Conservation (phyloP, 768 basidiomycete species). For the Lactarius hatsudake region DNA sequence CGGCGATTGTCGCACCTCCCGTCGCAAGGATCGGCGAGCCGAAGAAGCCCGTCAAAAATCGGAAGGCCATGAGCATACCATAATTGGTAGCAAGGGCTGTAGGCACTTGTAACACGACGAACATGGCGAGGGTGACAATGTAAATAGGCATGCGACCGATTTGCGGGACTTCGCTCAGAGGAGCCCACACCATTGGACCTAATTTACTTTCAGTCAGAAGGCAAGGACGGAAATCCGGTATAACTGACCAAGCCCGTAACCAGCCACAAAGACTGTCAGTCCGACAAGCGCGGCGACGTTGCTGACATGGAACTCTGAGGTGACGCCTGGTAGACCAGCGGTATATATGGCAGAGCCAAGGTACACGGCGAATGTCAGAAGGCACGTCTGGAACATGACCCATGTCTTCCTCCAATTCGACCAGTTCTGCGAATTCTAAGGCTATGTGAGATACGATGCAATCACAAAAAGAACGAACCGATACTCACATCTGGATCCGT, state of each 20-base stretch:
- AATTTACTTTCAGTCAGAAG: background rate
- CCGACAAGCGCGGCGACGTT: conserved; percentile 21
- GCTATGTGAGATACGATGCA: background rate
- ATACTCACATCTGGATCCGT: conserved; percentile 25
- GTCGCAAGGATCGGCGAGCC: too few relatives aligned
- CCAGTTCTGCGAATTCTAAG: conserved; percentile 32
- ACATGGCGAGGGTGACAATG: too few relatives aligned
- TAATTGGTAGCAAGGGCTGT: conserved; percentile 36
- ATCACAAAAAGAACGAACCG: background rate
- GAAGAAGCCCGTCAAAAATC: conserved; percentile 31
- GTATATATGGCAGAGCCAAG: conserved; percentile 38
- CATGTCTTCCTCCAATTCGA: conserved; percentile 33
- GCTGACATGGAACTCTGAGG: conserved; percentile 33
- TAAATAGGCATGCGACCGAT: too few relatives aligned
- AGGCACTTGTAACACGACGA: conserved; percentile 26
- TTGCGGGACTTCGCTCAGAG: too few relatives aligned
- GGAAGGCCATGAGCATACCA: too few relatives aligned
- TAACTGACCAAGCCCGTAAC: conserved; percentile 29
- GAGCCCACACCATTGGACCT: too few relatives aligned
- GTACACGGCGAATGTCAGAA: conserved; percentile 37
- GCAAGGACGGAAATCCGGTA: too few relatives aligned
- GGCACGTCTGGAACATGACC: conserved; percentile 35
- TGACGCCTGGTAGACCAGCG: conserved; percentile 32
- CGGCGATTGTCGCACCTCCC: too few relatives aligned
- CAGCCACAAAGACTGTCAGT: conserved; percentile 32